A percentile compares a stretch with the other conserved stretches of the same genome.
Evolutionary conservation across 1,284 basidiomycete species (phyloP).

Genomic region (Schizophyllum amplum): DNA sequence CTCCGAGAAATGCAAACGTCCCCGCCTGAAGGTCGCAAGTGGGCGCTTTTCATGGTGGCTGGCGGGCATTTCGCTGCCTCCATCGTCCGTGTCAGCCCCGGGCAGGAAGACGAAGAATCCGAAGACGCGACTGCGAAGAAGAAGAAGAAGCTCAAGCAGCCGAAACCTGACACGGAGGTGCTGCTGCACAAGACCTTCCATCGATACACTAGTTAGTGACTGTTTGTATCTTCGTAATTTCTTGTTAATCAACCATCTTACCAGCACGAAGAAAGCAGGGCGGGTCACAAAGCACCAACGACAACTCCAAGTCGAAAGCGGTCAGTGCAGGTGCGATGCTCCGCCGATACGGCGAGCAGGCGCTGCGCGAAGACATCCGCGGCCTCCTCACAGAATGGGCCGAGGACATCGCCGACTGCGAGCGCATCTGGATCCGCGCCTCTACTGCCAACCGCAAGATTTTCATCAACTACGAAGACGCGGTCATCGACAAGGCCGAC

Average conservation of each 20-base stretch:
- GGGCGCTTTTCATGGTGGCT: constrained; percentile 94
- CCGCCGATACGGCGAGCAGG: constrained; percentile 92
- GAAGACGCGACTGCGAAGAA: constrained; percentile 31
- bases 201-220: constrained; percentile 83
- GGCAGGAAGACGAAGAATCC: constrained; percentile 36
- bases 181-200: constrained; percentile 95
- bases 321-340: constrained; percentile 94
- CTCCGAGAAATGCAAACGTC: constrained; percentile 63
- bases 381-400: constrained; percentile 75
- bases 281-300: constrained; percentile 88
- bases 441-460: constrained; percentile 80
- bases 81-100: constrained; percentile 62
- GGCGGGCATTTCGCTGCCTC: constrained; percentile 97
- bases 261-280: constrained; percentile 95
- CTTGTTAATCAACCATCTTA: constrained; percentile 4
- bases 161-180: constrained; percentile 68
- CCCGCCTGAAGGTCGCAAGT: constrained; percentile 61
- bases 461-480: constrained; percentile 79
- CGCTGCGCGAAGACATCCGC: constrained; percentile 87
- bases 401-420: constrained; percentile 74
- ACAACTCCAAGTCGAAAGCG: constrained; percentile 88
- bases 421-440: constrained; percentile 86
- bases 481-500: constrained; percentile 48
- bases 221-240: constrained; percentile 6
- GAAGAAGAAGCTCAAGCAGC: constrained; percentile 52